Conservation (phyloP, 2,329 filamentous ascomycete genomes). For the Cryphonectria japonica region DNA sequence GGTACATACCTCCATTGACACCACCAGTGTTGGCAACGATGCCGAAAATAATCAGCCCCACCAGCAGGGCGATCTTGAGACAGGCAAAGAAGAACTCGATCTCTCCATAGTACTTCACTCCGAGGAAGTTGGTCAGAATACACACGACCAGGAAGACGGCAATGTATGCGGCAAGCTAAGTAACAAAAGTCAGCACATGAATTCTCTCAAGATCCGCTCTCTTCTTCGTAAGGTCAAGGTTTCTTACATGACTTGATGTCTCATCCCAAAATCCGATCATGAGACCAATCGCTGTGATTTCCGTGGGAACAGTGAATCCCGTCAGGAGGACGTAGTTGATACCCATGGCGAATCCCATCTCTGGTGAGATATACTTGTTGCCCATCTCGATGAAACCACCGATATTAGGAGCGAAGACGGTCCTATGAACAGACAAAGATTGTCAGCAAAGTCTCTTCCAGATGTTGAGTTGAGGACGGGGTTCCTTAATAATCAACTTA, state of each 20-base stretch:
- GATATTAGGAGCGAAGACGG: conserved; percentile 33
- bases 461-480: no score
- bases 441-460: no score
- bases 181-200: neutral
- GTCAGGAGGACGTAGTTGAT: conserved; percentile 33
- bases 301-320: conserved; percentile 32
- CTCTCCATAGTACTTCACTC: conserved; percentile 27
- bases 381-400: conserved; percentile 35
- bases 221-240: no score
- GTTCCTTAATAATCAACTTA: conserved; percentile 15
- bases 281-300: conserved; percentile 32
- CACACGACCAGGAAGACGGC: conserved; percentile 30
- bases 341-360: conserved; percentile 33
- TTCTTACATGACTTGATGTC: conserved; percentile 17
- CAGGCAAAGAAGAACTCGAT: conserved; percentile 26
- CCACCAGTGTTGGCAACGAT: conserved; percentile 64
- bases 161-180: conserved; percentile 27
- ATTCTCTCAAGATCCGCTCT: no score
- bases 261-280: conserved; percentile 34
- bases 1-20: conserved; percentile 16
- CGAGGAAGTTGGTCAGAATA: conserved; percentile 30
- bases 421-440: conserved; percentile 22
- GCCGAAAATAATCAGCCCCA: conserved; percentile 59
- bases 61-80: conserved; percentile 25
- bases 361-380: conserved; percentile 33